phyloP scores from a whole-genome alignment of 371 early-diverging fungal genomes.

The Mucor circinelloides region DNA sequence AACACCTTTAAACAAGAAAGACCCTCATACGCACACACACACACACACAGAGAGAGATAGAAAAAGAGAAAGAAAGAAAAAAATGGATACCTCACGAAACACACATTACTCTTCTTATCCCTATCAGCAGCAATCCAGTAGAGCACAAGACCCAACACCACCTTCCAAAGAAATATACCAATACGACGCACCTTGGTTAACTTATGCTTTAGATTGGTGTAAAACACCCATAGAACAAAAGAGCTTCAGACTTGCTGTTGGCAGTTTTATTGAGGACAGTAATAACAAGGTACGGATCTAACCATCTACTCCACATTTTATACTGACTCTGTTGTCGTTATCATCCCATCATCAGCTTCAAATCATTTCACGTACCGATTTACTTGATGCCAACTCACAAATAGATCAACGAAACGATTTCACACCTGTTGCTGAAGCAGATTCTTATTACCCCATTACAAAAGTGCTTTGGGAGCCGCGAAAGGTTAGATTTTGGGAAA shows the following conservation, averaged over 20 bases:
- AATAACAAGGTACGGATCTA: slow-evolving; percentile 69
- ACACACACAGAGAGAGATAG: too few relatives aligned
- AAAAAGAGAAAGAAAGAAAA: background rate
- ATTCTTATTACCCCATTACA: slow-evolving; percentile 88
- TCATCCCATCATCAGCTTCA: slow-evolving; percentile 49
- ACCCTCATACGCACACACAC: too few relatives aligned
- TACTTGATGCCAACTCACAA: slow-evolving; percentile 24
- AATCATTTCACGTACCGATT: slow-evolving; percentile 63
- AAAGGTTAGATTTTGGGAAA: slow-evolving; percentile 45
- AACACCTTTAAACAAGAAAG: too few relatives aligned
- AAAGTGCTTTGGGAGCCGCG: slow-evolving; percentile 89
- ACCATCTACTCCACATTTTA: background rate
- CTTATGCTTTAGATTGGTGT: slow-evolving; percentile 89
- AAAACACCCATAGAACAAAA: slow-evolving; percentile 64
- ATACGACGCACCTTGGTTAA: slow-evolving; percentile 84
- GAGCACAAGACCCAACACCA: slow-evolving; percentile 11
- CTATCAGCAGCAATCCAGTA: slow-evolving; percentile 14
- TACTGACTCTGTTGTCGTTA: background rate
- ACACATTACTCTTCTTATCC: slow-evolving; percentile 27
- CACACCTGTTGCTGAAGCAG: slow-evolving; percentile 73
- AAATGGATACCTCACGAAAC: slow-evolving; percentile 32
- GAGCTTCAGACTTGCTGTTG: slow-evolving; percentile 79
- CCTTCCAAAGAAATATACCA: slow-evolving; percentile 75
- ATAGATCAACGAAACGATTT: slow-evolving; percentile 61
- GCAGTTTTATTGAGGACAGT: slow-evolving; percentile 82